Evolutionary conservation across 2,329 filamentous ascomycete genomes (phyloP), one percentile per base, ranked within the genome.

Genomic region (Hymenoscyphus fraxineus): DNA sequence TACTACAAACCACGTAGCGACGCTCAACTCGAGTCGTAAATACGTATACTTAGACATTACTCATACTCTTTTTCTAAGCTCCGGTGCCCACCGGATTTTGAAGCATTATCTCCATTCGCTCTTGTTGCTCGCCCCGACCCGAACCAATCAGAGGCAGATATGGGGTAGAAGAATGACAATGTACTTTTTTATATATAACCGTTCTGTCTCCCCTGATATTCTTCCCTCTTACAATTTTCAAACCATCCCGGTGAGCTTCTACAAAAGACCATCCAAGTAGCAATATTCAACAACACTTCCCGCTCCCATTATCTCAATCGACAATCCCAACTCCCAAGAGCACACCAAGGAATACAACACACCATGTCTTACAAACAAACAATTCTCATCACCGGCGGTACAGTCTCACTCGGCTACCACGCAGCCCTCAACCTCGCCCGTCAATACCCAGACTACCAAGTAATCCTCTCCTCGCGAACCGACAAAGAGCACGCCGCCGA

Each of bases 341-440:
- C n/a, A 40, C 41, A 57, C 38, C 39, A 32, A 61, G 2, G 38
- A 57, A 22, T 40, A n/a, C 57, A 39, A n/a, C 15, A 47, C 12
- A 68, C 44, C 15, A 71, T 70, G 68, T 60, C 66, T 2, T 72
- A 66, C 58, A 62, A 63, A 58, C 22, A 66, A 6, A 68, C 74
- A 1, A 67, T 77, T 39, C 73, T 82, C n/a, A 63, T 82, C 39
- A 83, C 80, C 0, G 81, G 81, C 16, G 81, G 81, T 5, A 82
- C 80, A 1, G 60, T 67, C 10, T 77, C 77, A 12, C 70, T 83
- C 0, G 81, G 81, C 1, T 82, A 79, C 63, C 67, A 81, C 9
- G 72, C 75, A 22, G 77, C 81, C 1, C 69, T 77, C 1, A 65
- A 67, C 2, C 77, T 83, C 41, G 80, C 80, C 27, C 73, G 73